Base-by-base conservation (phyloP, 495 filamentous ascomycete species). In the Lasiosphaeria ovina region DNA sequence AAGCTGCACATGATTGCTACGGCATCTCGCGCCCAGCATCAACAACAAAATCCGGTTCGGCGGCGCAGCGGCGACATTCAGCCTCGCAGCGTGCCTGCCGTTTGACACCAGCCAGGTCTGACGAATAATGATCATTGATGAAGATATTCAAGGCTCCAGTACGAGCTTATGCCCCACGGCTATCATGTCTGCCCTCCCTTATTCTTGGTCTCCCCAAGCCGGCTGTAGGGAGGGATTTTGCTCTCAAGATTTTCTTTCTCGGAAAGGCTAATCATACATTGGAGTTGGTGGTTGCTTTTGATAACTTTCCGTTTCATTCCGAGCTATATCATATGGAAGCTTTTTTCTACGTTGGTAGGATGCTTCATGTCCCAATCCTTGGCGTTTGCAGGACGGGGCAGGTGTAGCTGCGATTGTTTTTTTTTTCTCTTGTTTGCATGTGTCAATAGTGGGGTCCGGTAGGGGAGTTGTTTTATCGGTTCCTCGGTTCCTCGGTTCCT, bases 11-110 rank as follows among this genome's bases (percentile, higher is more conserved):
- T 73, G 55, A 79, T 80, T 49, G 72, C 72, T 17, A 69, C 67
- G 44, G 76, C 76, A 35, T 74, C 73, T 5, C 76, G 72, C 51
- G 74, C 74, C 7, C 67, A 71, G 57, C 63, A 70, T 59, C 64
- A 69, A 52, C 69, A 71, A 54, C 66, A 71, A 24, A 63, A 57
- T 38, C 55, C 71, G 47, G 36, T 70, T 54, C 75, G 73, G 52
- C 68, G 76, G 44, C 77, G 77, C 55, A 80, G 77, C 66, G 77
- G 77, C 54, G 76, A 80, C 42, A 64, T 75, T 51, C 70, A 74
- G 56, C 71, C 77, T 53, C 71, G 77, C 17, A 78, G 76, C 55
- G 69, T 78, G 35, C 74, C 75, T 17, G 69, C 68, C 63, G 77
- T 64, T 60, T 75, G 42, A 72, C 59, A 58, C 33, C 57, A 50